These are phyloP conservation scores for Hsuehochloa calcarea DNA, from an alignment of 176 grass and related monocot species.

Conservation along the genomic window DNA sequence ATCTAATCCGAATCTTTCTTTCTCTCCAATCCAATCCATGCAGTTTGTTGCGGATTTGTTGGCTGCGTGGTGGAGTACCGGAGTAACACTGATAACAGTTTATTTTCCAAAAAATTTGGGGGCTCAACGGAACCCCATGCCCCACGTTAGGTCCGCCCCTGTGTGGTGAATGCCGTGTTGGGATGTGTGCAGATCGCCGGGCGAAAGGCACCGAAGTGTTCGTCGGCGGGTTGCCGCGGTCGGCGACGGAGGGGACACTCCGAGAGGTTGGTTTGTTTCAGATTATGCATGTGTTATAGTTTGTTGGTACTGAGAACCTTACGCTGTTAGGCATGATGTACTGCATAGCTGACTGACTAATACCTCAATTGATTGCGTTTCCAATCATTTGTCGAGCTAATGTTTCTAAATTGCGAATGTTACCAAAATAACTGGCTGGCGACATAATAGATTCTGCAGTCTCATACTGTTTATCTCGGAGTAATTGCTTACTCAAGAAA, in stretches of 20 bases:
- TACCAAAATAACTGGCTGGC: no score
- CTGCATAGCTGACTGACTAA: not conserved
- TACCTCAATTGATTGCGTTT: not conserved
- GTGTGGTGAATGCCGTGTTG: not conserved
- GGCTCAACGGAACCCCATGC: no score
- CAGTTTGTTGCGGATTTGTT: no score
- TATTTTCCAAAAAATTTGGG: no score
- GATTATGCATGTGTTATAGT: not conserved
- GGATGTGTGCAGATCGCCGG: slow-evolving; percentile 40
- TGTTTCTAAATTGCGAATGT: not conserved
- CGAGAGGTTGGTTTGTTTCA: slow-evolving; percentile 49
- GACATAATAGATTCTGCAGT: no score
- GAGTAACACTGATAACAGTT: no score
- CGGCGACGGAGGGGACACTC: slow-evolving; percentile 55
- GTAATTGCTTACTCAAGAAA: not conserved
- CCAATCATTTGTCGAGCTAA: not conserved
- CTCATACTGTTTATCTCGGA: not conserved
- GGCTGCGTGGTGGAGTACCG: no score
- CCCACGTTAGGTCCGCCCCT: no score
- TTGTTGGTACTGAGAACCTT: not conserved
- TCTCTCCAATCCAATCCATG: no score
- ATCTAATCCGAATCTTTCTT: no score
- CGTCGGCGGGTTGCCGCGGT: slow-evolving; percentile 66
- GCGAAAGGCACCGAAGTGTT: slow-evolving; percentile 70
- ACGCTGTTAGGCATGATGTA: not conserved